Conservation (phyloP, 78 protist genomes). For the Neovahlkampfia damariscottae region DNA sequence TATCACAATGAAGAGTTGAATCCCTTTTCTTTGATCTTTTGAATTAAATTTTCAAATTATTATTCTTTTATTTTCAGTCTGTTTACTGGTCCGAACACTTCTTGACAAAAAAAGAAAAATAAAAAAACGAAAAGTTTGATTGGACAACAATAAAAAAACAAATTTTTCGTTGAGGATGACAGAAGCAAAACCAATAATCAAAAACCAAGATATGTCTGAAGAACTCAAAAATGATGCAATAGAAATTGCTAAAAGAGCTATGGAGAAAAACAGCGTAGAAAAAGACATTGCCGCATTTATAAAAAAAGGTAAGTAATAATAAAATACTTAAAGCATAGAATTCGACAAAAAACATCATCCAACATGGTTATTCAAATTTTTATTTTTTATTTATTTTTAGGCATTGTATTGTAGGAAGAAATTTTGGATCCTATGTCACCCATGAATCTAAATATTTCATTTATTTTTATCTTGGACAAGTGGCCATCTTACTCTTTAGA, state of each 20-base stretch:
- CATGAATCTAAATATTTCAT: slow-evolving; percentile 96
- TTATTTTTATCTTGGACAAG: slow-evolving; percentile 94
- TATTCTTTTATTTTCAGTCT: slow-evolving; percentile 7
- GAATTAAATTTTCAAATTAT: too few species aligned
- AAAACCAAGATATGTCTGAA: slow-evolving; percentile 83
- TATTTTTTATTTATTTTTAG: not conserved
- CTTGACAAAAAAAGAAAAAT: too few species aligned
- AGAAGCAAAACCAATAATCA: slow-evolving; percentile 66
- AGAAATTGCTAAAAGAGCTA: slow-evolving; percentile 41
- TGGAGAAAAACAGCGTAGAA: slow-evolving; percentile 86
- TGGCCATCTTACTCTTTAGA: slow-evolving; percentile 80
- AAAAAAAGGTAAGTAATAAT: slow-evolving; percentile 71
- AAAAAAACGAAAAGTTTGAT: not conserved
- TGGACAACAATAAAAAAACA: not conserved
- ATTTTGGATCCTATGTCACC: slow-evolving; percentile 97
- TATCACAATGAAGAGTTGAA: too few species aligned
- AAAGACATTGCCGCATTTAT: slow-evolving; percentile 94
- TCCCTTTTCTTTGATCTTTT: too few species aligned
- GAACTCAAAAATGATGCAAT: slow-evolving; percentile 95
- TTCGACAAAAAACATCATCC: slow-evolving; percentile 94
- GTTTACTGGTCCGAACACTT: not conserved
- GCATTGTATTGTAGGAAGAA: slow-evolving; percentile 94
- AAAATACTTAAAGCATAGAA: slow-evolving; percentile 51
- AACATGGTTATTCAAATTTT: slow-evolving; percentile 92
- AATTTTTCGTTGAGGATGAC: too few species aligned